Evolutionary conservation across 2,329 filamentous ascomycete species (phyloP).

Genomic region (Tolypocladium inflatum): DNA sequence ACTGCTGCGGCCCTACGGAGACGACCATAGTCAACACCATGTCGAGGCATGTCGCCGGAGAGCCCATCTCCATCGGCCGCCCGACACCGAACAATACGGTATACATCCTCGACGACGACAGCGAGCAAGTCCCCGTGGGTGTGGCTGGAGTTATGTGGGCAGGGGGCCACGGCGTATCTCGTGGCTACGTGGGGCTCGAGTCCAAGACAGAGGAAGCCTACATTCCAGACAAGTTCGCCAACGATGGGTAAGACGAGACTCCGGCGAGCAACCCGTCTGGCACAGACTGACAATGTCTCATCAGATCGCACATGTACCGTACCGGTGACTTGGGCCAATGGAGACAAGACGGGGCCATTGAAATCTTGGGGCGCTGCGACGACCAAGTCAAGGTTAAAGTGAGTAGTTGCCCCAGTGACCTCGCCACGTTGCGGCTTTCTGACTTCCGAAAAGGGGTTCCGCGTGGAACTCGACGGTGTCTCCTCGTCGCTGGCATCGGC

Average conservation of each 20-base stretch:
- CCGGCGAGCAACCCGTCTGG: background rate
- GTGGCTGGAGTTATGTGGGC: conserved; percentile 46
- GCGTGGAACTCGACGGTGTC: conserved; percentile 51
- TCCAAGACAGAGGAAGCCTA: conserved; percentile 40
- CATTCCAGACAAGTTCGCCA: conserved; percentile 38
- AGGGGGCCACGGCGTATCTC: conserved; percentile 43
- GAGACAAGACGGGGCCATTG: conserved; percentile 41
- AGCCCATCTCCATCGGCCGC: conserved; percentile 40
- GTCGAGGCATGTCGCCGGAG: conserved; percentile 36
- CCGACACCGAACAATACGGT: conserved; percentile 48
- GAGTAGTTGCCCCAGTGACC: conserved; percentile 2
- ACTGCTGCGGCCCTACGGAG: conserved; percentile 51
- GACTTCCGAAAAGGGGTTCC: conserved; percentile 35
- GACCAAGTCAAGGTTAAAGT: conserved; percentile 54
- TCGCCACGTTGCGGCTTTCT: background rate
- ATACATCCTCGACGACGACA: conserved; percentile 41
- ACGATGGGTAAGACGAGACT: conserved; percentile 32
- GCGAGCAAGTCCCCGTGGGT: conserved; percentile 34
- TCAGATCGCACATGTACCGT: conserved; percentile 44
- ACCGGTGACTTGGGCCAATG: conserved; percentile 50
- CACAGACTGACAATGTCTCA: conserved; percentile 4
- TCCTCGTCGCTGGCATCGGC: conserved; percentile 37
- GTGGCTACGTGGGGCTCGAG: conserved; percentile 45
- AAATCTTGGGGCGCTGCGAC: conserved; percentile 47
- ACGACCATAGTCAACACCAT: conserved; percentile 51